A percentile compares a stretch with the other conserved stretches of the same genome.
Conservation (phyloP, 176 grass and related monocot genomes). For the Bromus sterilis region DNA sequence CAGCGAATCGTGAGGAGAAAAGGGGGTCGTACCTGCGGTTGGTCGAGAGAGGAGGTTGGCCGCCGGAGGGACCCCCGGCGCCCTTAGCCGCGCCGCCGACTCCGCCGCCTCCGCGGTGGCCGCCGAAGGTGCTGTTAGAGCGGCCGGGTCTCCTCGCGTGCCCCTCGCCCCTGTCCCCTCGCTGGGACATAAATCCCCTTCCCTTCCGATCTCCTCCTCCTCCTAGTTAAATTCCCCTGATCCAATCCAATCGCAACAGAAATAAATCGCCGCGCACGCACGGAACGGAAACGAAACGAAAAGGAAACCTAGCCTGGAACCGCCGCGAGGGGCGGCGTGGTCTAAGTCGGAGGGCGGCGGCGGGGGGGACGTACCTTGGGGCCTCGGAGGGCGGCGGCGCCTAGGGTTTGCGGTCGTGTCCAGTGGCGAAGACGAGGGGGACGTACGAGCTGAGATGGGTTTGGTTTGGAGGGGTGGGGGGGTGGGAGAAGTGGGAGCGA, state of each 20-base stretch:
- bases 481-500: conserved; percentile 28
- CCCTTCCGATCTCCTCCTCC: conserved; percentile 44
- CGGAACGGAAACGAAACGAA: neutral
- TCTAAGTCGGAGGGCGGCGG: conserved; percentile 17
- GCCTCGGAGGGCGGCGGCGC: conserved; percentile 48
- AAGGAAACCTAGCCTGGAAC: neutral
- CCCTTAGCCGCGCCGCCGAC: conserved; percentile 41
- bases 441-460: conserved; percentile 25
- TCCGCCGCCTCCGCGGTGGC: conserved; percentile 59
- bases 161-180: conserved; percentile 68
- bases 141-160: conserved; percentile 64
- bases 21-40: conserved; percentile 56
- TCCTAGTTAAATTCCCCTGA: conserved; percentile 24
- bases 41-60: conserved; percentile 29
- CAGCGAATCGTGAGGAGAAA: neutral
- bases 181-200: conserved; percentile 79
- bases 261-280: neutral
- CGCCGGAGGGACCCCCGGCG: conserved; percentile 29
- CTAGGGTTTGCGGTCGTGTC: conserved; percentile 52
- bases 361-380: conserved; percentile 11
- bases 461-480: conserved; percentile 10
- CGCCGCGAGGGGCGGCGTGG: neutral
- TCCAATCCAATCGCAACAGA: conserved; percentile 25
- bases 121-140: conserved; percentile 63
- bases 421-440: conserved; percentile 23